Evolutionary conservation across 441 rosid genomes (phyloP).

Genomic region (Erodium trifolium): DNA sequence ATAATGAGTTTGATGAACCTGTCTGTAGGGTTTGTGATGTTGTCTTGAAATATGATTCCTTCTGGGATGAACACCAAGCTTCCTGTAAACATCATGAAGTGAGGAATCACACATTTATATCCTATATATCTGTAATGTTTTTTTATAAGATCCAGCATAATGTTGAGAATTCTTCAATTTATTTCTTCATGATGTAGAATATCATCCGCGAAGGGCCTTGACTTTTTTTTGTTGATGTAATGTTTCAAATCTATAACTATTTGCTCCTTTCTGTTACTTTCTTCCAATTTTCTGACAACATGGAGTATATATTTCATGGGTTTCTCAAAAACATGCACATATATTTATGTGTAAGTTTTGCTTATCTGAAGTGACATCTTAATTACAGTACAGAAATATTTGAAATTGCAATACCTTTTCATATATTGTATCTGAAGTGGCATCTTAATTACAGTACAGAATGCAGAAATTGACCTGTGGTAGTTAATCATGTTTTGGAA

Average conservation of each 20-base stretch:
- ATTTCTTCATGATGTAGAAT: neutral
- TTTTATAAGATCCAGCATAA: neutral
- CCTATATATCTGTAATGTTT: no score
- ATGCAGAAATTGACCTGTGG: neutral
- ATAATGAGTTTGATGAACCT: slow-evolving; percentile 77
- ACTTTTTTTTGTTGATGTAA: neutral
- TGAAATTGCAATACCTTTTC: neutral
- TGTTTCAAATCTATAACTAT: neutral
- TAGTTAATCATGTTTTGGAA: neutral
- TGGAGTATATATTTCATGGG: neutral
- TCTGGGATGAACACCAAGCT: slow-evolving; percentile 93
- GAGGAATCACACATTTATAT: neutral
- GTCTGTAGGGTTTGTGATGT: slow-evolving; percentile 75
- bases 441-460: neutral
- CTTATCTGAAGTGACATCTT: neutral
- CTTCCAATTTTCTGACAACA: neutral
- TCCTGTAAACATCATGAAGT: slow-evolving; percentile 92
- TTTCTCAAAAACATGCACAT: neutral
- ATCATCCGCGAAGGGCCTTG: neutral
- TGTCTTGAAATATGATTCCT: slow-evolving; percentile 69
- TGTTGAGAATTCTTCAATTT: neutral
- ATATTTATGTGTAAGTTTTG: neutral
- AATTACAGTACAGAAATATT: neutral
- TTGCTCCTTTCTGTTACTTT: neutral
- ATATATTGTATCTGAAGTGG: neutral